Evolutionary conservation across 2,329 filamentous ascomycete genomes (phyloP), one percentile per base, ranked within the genome.

Genomic region (Trichoderma sp.): DNA sequence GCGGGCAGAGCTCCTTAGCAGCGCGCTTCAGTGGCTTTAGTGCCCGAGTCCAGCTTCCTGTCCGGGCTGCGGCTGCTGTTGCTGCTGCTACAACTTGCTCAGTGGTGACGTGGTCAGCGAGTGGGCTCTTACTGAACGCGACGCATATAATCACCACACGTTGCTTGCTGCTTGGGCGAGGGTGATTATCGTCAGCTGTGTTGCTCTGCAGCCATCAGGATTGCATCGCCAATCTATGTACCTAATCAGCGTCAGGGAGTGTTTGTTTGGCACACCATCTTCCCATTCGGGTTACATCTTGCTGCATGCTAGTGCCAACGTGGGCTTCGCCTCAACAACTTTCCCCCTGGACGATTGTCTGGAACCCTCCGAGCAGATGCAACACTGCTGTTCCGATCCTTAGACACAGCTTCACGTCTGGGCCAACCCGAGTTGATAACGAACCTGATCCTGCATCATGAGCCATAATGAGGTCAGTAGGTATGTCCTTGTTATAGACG

Each of bases 71-170:
- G 3, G 51, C 24, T 10, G 13, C 14, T 28, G 51, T 8, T 32
- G 54, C 16, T 28, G 54, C 28, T 58, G 32, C 16, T 34, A 16
- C 18, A 56, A 13, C 54, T 34, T 30, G 28, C 30, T 56, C n/a
- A 14, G 18, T 26, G 55, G 55, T 58, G 55, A 58, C 55, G 55
- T 58, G 55, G 55, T 58, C 55, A 37, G 55, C 32, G n/a, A 37
- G 55, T 34, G 55, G 55, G 30, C 55, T 58, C 28, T 49, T 24
- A 2, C 46, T 24, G 46, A n/a, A n/a, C 18, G 39, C n/a, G 18
- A 43, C 16, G 39, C 39, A 43, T 18, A 43, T 43, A 43, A 43
- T 43, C 39, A 43, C 39, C n/a, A n/a, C 39, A 13, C 32, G 32
- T 34, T 34, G 11, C 32, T 34, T 14, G 32, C 32, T 43, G 39